A percentile compares a stretch with the other conserved stretches of the same genome.
These are phyloP conservation scores for Spencermartinsiella ligniputridi DNA, from an alignment of 1,139 yeast genomes.

Conservation along the genomic window DNA sequence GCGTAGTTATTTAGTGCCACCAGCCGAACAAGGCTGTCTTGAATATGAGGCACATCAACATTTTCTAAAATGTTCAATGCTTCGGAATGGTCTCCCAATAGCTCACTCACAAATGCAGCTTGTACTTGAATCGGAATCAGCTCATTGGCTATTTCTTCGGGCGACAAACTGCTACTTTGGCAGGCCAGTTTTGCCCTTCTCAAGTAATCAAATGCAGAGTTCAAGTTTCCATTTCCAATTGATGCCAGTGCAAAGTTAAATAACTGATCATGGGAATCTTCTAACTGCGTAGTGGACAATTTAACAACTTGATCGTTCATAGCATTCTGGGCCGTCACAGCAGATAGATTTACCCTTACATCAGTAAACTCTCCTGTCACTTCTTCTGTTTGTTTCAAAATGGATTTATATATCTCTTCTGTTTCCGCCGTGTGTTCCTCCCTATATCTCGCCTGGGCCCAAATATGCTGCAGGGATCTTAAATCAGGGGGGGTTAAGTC, in stretches of 20 bases:
- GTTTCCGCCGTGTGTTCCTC: conserved; percentile 56
- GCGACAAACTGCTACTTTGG: conserved; percentile 37
- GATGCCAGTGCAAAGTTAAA: conserved; percentile 67
- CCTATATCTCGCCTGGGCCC: conserved; percentile 78
- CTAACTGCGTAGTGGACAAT: background rate
- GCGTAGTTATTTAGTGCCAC: conserved; percentile 17
- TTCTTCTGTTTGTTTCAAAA: conserved; percentile 32
- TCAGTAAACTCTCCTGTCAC: conserved; percentile 45
- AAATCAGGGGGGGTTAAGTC: background rate
- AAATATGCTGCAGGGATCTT: conserved; percentile 52
- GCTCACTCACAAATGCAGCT: conserved; percentile 58
- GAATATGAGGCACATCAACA: conserved; percentile 16
- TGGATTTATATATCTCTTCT: conserved; percentile 47
- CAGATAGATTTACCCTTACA: conserved; percentile 63
- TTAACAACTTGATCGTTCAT: conserved; percentile 11
- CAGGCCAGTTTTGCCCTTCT: conserved; percentile 48
- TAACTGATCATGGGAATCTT: conserved; percentile 42
- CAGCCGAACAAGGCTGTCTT: conserved; percentile 13
- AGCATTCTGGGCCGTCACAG: conserved; percentile 54
- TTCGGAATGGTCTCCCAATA: conserved; percentile 41
- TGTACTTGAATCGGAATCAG: conserved; percentile 64
- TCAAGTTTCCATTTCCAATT: conserved; percentile 43
- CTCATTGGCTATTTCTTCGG: conserved; percentile 41
- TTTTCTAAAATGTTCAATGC: conserved; percentile 41
- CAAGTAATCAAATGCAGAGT: conserved; percentile 45